A percentile compares a stretch with the other conserved stretches of the same genome.
These are phyloP conservation scores for Citrullus colocynthis DNA, from an alignment of 306 rosid species.

Conservation along the genomic window DNA sequence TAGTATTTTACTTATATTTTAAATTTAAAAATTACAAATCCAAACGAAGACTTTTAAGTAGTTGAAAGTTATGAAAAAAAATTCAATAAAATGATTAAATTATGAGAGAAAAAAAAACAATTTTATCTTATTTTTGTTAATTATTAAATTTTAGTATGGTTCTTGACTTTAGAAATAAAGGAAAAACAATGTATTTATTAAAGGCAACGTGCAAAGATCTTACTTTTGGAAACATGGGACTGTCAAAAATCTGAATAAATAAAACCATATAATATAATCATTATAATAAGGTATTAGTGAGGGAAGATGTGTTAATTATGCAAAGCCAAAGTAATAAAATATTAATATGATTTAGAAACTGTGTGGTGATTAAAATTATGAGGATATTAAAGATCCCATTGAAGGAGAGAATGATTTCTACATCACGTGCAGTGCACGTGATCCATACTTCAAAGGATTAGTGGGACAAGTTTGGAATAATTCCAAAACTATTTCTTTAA, in stretches of 20 bases:
- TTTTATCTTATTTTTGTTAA: background rate
- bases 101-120: background rate
- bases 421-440: background rate
- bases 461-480: background rate
- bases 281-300: background rate
- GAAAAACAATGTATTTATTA: background rate
- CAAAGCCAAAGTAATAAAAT: background rate
- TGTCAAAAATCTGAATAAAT: background rate
- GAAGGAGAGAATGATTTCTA: background rate
- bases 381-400: background rate
- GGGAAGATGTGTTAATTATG: background rate
- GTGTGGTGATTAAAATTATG: background rate
- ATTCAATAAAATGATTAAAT: no score
- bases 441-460: background rate
- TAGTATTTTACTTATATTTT: background rate
- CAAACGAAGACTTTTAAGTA: background rate
- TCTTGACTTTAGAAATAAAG: background rate
- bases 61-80: background rate
- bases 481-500: background rate
- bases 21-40: background rate
- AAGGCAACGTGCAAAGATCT: conserved; percentile 3
- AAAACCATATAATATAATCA: background rate
- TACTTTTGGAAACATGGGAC: conserved; percentile 2
- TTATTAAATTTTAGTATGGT: background rate
- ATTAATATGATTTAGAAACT: background rate